Percentiles rank a stretch among this genome's conserved stretches.
Evolutionary conservation across 345 rosid species (phyloP).

Genomic region (Brassica rapa): DNA sequence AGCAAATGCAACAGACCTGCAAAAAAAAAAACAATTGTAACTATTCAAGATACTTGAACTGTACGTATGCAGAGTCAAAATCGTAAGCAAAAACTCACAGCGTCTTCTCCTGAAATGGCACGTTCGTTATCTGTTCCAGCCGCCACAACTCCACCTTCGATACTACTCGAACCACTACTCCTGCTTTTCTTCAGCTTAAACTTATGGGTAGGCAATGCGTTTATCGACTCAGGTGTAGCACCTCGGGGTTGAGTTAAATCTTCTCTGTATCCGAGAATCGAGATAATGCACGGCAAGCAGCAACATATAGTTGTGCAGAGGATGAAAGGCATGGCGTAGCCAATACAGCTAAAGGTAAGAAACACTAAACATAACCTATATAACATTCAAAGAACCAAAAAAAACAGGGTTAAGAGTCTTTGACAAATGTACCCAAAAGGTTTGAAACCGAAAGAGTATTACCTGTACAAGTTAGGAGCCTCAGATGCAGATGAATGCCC

Average conservation of each 20-base stretch:
- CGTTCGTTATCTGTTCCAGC: slow-evolving; percentile 91
- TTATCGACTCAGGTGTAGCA: slow-evolving; percentile 84
- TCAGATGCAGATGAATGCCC: slow-evolving; percentile 83
- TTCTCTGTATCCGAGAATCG: slow-evolving; percentile 90
- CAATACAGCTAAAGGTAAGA: slow-evolving; percentile 91
- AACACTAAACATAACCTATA: slow-evolving; percentile 94
- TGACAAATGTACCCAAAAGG: neutral
- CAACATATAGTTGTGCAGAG: slow-evolving; percentile 97
- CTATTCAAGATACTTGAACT: slow-evolving; percentile 15
- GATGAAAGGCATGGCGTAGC: slow-evolving; percentile 98
- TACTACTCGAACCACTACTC: slow-evolving; percentile 47
- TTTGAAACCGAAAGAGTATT: neutral
- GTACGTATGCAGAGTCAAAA: neutral
- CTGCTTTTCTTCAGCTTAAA: slow-evolving; percentile 73
- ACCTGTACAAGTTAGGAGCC: slow-evolving; percentile 99
- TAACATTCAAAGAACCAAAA: slow-evolving; percentile 23
- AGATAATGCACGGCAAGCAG: slow-evolving; percentile 94
- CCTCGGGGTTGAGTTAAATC: slow-evolving; percentile 86
- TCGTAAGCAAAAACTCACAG: slow-evolving; percentile 52
- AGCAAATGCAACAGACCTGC: slow-evolving; percentile 95
- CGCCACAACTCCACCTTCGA: slow-evolving; percentile 87
- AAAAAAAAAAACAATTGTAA: neutral
- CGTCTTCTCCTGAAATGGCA: slow-evolving; percentile 84
- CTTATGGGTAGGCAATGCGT: slow-evolving; percentile 89
- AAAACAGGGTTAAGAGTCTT: slow-evolving; percentile 7